phyloP scores from a whole-genome alignment of 768 basidiomycete species.

The Saitozyma sp. region DNA sequence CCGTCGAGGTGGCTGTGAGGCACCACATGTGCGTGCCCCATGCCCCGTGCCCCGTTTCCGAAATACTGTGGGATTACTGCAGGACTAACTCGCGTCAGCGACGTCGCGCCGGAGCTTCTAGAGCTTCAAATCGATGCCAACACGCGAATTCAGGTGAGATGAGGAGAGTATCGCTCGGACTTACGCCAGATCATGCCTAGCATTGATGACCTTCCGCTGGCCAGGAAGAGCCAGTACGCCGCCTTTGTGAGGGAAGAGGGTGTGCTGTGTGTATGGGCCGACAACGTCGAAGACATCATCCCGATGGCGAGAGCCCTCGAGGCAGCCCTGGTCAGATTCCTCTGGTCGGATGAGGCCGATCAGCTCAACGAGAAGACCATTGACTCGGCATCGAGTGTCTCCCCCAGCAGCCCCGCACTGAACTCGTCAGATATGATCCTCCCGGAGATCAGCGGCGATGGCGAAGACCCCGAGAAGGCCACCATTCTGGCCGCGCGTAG shows the following conservation, averaged over 20 bases:
- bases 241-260: constrained; percentile 83
- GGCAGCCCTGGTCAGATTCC: constrained; percentile 72
- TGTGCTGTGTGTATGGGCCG: constrained; percentile 79
- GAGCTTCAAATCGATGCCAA: constrained; percentile 61
- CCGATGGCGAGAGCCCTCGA: constrained; percentile 57
- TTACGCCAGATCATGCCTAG: constrained; percentile 62
- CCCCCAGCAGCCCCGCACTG: too few relatives aligned
- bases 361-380: too few relatives aligned
- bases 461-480: constrained; percentile 15
- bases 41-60: too few relatives aligned
- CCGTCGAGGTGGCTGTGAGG: constrained; percentile 15
- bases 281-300: constrained; percentile 71
- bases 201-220: constrained; percentile 68
- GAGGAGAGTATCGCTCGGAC: constrained; percentile 34
- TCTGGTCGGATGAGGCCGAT: constrained; percentile 59
- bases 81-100: background rate
- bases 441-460: constrained; percentile 2
- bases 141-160: constrained; percentile 67
- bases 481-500: constrained; percentile 4
- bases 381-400: too few relatives aligned
- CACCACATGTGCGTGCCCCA: constrained; percentile 53
- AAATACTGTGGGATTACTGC: too few relatives aligned
- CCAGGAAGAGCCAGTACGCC: constrained; percentile 86
- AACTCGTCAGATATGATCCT: background rate
- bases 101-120: constrained; percentile 5